Evolutionary conservation across 305 asterid species (phyloP).

Genomic region (Solanum hybrid): DNA sequence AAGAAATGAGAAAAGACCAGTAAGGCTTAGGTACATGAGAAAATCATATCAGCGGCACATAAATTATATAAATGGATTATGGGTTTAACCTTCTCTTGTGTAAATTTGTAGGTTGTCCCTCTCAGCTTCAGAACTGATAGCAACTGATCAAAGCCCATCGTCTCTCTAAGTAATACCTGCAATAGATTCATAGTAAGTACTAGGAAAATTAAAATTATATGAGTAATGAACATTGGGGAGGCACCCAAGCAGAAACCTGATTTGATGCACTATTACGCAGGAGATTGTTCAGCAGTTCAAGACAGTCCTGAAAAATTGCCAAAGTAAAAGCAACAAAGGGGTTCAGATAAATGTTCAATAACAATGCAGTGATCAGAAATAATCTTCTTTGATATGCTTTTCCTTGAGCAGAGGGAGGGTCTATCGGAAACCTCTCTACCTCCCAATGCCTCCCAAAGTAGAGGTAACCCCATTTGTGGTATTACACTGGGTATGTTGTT

Average conservation of each 20-base stretch:
- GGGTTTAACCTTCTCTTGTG: conserved; percentile 83
- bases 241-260: conserved; percentile 45
- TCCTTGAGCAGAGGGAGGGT: background rate
- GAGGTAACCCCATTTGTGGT: background rate
- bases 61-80: background rate
- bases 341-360: background rate
- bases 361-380: background rate
- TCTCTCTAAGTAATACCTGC: conserved; percentile 90
- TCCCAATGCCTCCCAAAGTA: background rate
- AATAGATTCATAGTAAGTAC: conserved; percentile 15
- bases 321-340: conserved; percentile 9
- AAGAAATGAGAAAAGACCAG: conserved; percentile 24
- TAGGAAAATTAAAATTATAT: background rate
- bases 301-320: conserved; percentile 66
- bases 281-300: conserved; percentile 86
- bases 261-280: conserved; percentile 77
- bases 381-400: background rate
- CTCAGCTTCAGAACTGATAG: conserved; percentile 73
- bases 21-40: conserved; percentile 13
- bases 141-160: conserved; percentile 78
- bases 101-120: conserved; percentile 80
- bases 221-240: background rate
- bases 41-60: conserved; percentile 1
- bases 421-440: background rate
- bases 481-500: background rate